Percentiles rank a stretch among this genome's conserved stretches.
Conservation (phyloP, 129 eudicot genomes). For the Artemisia tridentata region DNA sequence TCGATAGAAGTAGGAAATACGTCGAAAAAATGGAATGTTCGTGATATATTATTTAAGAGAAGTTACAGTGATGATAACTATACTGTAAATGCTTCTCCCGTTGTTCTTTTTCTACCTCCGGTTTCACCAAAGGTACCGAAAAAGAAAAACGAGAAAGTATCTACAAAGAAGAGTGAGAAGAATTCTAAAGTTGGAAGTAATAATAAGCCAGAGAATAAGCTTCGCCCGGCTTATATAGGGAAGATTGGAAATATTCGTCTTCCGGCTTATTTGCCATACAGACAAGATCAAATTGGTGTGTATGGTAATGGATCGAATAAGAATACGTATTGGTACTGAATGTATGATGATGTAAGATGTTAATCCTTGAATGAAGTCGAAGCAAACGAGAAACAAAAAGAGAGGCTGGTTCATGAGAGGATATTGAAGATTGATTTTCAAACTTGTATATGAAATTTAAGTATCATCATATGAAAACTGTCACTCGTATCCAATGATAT, state of each 20-base stretch:
- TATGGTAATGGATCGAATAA: conserved; percentile 11
- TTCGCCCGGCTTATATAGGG: conserved; percentile 20
- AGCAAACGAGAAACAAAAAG: too few species aligned
- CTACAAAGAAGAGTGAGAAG: conserved; percentile 15
- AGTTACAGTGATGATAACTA: conserved; percentile 37
- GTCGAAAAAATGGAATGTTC: conserved; percentile 36
- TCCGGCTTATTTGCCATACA: conserved; percentile 30
- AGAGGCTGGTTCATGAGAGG: too few species aligned
- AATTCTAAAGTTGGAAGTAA: neutral
- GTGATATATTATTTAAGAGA: conserved; percentile 33
- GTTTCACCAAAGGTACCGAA: conserved; percentile 3
- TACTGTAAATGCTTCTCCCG: neutral
- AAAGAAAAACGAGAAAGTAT: conserved; percentile 13
- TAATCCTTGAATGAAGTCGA: too few species aligned
- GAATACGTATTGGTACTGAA: conserved; percentile 23
- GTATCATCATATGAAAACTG: too few species aligned
- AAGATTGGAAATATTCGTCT: conserved; percentile 20
- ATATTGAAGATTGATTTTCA: too few species aligned
- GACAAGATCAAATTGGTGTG: conserved; percentile 25
- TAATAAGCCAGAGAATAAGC: conserved; percentile 11
- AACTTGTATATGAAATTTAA: too few species aligned
- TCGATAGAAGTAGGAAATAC: neutral
- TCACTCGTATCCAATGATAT: too few species aligned
- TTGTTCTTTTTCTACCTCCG: conserved; percentile 18
- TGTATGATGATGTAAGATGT: too few species aligned